phyloP scores from a whole-genome alignment of 1,284 basidiomycete genomes.

The Inonotus obliquus region DNA sequence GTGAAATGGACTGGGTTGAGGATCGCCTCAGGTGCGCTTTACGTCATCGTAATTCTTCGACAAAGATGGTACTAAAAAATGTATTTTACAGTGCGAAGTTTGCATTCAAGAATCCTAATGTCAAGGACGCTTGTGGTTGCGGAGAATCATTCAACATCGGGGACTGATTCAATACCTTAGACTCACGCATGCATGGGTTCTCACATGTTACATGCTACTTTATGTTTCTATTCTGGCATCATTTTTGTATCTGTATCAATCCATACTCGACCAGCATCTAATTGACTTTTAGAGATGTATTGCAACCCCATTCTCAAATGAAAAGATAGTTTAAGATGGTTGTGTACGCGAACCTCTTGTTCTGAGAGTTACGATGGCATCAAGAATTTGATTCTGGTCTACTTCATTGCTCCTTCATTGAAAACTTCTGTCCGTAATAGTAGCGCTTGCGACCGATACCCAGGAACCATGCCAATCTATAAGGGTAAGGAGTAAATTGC shows the following conservation, averaged over 20 bases:
- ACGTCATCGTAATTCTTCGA: conserved; percentile 1
- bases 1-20: conserved; percentile 99
- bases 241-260: conserved; percentile 11
- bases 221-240: neutral
- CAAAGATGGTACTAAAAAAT: conserved; percentile 12
- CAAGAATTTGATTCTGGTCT: neutral
- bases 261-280: conserved; percentile 6
- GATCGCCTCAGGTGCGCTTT: conserved; percentile 71
- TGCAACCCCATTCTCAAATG: conserved; percentile 1
- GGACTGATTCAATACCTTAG: neutral
- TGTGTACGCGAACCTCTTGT: neutral
- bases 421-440: conserved; percentile 36
- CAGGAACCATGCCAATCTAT: conserved; percentile 59
- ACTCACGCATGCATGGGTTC: neutral
- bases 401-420: conserved; percentile 21
- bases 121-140: conserved; percentile 92
- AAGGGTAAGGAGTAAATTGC: conserved; percentile 1
- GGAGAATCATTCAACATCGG: conserved; percentile 82
- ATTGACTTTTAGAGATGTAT: conserved; percentile 8
- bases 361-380: neutral
- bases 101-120: conserved; percentile 86
- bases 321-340: neutral
- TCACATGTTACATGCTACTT: neutral
- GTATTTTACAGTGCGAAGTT: conserved; percentile 70
- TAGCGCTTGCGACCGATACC: conserved; percentile 59